Conservation (phyloP, 805 yeast species). For the Monosporozyma servazzii region DNA sequence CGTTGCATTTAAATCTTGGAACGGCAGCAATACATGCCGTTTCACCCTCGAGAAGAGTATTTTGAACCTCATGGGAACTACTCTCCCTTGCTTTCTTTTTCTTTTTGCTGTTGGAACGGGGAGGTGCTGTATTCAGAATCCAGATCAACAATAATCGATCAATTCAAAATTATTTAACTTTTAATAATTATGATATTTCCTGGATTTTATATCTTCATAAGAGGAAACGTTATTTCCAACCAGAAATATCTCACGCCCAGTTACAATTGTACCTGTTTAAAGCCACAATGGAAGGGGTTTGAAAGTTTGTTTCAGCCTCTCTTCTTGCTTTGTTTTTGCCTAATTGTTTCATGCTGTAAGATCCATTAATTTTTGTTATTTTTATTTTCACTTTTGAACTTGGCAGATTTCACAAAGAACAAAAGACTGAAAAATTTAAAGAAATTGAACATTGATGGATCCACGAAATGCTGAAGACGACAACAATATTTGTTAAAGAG, state of each 20-base stretch:
- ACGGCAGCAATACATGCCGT: conserved; percentile 7
- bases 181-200: no score
- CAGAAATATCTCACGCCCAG: no score
- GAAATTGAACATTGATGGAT: no score
- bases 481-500: no score
- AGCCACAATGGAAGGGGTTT: neutral
- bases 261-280: neutral
- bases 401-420: neutral
- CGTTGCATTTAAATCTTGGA: conserved; percentile 18
- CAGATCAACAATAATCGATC: neutral
- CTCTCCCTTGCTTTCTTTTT: no score
- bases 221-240: neutral
- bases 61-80: neutral
- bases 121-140: neutral
- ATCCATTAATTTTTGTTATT: neutral
- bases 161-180: neutral
- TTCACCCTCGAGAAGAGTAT: neutral
- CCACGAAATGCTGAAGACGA: no score
- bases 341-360: neutral
- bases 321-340: neutral
- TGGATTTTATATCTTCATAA: neutral
- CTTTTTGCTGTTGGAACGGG: neutral
- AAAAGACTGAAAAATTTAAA: no score
- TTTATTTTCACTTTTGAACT: neutral
- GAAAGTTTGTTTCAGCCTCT: neutral